Base-by-base conservation (phyloP, 805 yeast genomes). In the Cyberlindnera saturnus region DNA sequence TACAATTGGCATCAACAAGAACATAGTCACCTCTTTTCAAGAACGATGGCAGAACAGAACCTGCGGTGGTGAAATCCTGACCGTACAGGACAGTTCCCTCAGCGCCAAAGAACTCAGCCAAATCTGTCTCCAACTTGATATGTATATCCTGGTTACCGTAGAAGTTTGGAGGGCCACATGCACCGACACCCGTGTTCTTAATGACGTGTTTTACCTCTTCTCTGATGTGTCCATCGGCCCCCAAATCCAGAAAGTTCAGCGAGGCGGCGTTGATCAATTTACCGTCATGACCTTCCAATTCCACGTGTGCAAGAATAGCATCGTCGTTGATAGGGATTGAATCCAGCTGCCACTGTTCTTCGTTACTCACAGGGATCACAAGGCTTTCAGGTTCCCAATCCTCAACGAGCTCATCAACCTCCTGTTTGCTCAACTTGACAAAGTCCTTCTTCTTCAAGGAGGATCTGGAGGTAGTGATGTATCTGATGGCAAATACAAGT, bases 161-260 rank as follows among this genome's bases (percentile, higher is more conserved):
- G 57, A 93, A 93, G 44, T 96, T 95, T 35, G 97, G 95, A 5
- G 99, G 98, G 34, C 98, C 96, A 70, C 99, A 93, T 1, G 97
- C 91, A 50, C 99, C 99, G 40, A 93, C 97, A 60, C 99, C 99
- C 46, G 84, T 79, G 45, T 71, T 70, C 38, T 70, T 69, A 47
- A 93, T 79, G 18, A 79, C 71, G 28, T 68, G 61, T 41, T 76
- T 72, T 5, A 89, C 88, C 11, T 70, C 74, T 17, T 69, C 62
- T 41, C 68, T 67, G 33, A 88, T 69, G 14, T 49, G 60, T 17
- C 64, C 63, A 52, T 75, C 65, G 30, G 64, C 63, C 39, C 82
- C 75, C 59, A 88, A 66, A 53, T 80, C 75, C 57, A 87, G 71
- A 52, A 82, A 82, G 64, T 91, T 96, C 43, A 75, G 64, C 4